Percentiles rank a stretch among this genome's conserved stretches.
phyloP scores from a whole-genome alignment of 495 filamentous ascomycete species.

The Trichoderma gamsii region DNA sequence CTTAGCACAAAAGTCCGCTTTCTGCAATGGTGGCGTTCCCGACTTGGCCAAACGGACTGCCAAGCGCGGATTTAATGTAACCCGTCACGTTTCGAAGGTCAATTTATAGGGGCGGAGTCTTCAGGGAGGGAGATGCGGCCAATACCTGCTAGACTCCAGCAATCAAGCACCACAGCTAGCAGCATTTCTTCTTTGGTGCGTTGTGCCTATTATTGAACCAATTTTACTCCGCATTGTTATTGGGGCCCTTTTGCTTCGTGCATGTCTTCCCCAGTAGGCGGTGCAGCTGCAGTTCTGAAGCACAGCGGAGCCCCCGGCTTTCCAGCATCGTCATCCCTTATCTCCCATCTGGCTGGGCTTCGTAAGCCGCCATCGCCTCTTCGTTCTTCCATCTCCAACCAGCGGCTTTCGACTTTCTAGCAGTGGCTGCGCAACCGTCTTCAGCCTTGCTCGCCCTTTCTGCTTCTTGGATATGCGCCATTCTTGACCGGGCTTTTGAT shows the following conservation, averaged over 20 bases:
- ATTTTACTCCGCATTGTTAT: background rate
- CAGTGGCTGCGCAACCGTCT: background rate
- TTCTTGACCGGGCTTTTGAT: background rate
- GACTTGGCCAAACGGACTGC: constrained; percentile 3
- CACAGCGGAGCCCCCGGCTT: constrained; percentile 2
- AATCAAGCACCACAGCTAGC: too few relatives aligned
- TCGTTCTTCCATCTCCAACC: background rate
- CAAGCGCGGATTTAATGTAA: constrained; percentile 10
- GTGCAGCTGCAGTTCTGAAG: background rate
- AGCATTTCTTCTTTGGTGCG: background rate
- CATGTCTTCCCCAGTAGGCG: background rate
- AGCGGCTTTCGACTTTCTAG: background rate
- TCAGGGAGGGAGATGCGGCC: background rate
- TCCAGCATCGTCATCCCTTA: constrained; percentile 9
- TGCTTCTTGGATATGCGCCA: background rate
- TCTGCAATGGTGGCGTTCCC: background rate
- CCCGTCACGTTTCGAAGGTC: background rate
- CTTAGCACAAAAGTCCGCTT: background rate
- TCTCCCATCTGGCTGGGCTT: background rate
- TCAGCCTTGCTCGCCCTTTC: background rate
- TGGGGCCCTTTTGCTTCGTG: background rate
- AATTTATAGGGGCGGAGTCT: background rate
- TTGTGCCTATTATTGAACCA: background rate
- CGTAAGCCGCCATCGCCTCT: background rate
- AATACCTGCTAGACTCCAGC: background rate